Evolutionary conservation across 371 early-diverging fungal genomes (phyloP), one percentile per base, ranked within the genome.

Genomic region (Haplosporangium sp.): DNA sequence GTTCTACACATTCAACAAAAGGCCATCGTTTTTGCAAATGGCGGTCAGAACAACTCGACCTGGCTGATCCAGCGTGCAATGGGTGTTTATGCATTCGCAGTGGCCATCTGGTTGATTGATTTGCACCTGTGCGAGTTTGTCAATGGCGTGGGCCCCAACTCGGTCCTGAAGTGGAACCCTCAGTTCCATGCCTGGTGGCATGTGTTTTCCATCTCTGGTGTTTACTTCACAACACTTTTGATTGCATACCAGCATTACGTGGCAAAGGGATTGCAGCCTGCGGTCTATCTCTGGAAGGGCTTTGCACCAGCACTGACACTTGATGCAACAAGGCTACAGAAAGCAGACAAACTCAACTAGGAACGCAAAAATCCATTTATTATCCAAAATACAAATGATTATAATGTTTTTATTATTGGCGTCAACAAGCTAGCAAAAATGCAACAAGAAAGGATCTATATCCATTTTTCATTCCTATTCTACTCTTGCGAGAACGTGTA

Each of bases 181-280:
- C 76, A 76, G 45, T 57, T 76, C 46, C 76, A 75, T 29, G 29
- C 29, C 29, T 71, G 71, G 72, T 77, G 79, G 79, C 79, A 77
- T 18, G 79, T 77, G 7, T 67, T 67, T 14, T 77, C 79, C 11
- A 72, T 72, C 16, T 52, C 60, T 0, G 79, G 79, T 0, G 79
- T 77, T 2, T 77, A 77, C 41, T 77, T 77, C 41, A 51, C 79
- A 2, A 72, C 79, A 0, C 37, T 77, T 47, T 48, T 77, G 62
- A 52, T 77, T 41, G 64, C 72, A 23, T 77, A 55, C 42, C 79
- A 77, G 42, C 79, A 77, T 20, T 77, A 72, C 58, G 64, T 77
- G 16, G 79, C 57, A 21, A 71, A 63, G 67, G 72, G 69, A 0
- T 43, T 67, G 55, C 48, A 46, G 14, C 79, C 79, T 3, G 43